These are phyloP conservation scores for Lithohypha guttulata DNA, from an alignment of 2,329 filamentous ascomycete genomes.

Conservation along the genomic window DNA sequence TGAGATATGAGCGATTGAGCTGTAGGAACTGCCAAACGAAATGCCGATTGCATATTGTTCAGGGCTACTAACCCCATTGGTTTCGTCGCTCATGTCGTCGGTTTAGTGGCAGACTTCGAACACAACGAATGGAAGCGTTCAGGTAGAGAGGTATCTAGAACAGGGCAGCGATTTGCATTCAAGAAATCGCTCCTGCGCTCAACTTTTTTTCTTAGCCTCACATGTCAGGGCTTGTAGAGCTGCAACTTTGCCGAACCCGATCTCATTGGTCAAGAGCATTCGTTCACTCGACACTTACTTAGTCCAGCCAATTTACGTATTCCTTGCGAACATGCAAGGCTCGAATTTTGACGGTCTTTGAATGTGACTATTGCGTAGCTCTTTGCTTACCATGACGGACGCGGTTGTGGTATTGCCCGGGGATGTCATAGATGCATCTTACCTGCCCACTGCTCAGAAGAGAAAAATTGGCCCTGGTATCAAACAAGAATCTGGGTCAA, in stretches of 20 bases:
- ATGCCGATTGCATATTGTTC: conserved; percentile 75
- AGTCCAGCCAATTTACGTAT: too few species aligned
- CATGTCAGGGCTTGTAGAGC: conserved; percentile 1
- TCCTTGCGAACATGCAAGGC: too few species aligned
- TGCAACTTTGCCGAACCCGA: background rate
- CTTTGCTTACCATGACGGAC: conserved; percentile 41
- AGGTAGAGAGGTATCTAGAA: too few species aligned
- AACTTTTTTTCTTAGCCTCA: conserved; percentile 19
- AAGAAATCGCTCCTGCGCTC: conserved; percentile 4
- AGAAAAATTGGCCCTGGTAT: conserved; percentile 55
- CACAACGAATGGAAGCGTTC: too few species aligned
- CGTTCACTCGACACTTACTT: too few species aligned
- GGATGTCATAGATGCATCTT: conserved; percentile 55
- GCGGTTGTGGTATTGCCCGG: conserved; percentile 70
- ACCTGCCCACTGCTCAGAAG: conserved; percentile 59
- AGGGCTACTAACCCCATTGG: conserved; percentile 37
- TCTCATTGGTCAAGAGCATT: background rate
- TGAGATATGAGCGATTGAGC: conserved; percentile 84
- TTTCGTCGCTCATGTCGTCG: conserved; percentile 40
- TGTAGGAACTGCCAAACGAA: conserved; percentile 96
- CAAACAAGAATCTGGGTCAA: conserved; percentile 49
- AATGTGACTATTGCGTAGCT: too few species aligned
- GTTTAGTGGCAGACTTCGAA: too few species aligned
- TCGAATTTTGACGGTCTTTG: too few species aligned
- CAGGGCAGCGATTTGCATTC: too few species aligned